Evolutionary conservation across 306 rosid species (phyloP), one percentile per base, ranked within the genome.

Genomic region (Hippophae tibetana): DNA sequence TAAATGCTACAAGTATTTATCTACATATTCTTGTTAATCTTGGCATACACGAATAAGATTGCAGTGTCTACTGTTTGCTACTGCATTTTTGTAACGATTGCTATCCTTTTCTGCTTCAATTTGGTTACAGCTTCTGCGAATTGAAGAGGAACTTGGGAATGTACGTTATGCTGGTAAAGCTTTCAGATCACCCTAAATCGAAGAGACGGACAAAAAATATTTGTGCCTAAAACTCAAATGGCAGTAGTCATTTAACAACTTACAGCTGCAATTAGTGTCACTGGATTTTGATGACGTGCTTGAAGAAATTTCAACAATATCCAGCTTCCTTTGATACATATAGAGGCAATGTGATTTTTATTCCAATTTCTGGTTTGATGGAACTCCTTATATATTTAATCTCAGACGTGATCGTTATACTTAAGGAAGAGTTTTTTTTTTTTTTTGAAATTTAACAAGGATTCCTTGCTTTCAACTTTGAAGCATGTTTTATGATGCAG

Each of bases 161-260:
- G 95, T 93, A 75, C 89, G 83, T n/a, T 93, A 93, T 56, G 99
- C 97, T 1, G 97, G 99, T 7, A 84, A 89, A 72, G 85, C 89
- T 57, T 93, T 93, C 82, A 87, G 95, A 74, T 86, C 97, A 18
- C 95, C 84, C 0, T 86, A 69, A 83, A 74, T 23, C 47, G 54
- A 55, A 53, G 45, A 65, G 26, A 43, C 27, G 48, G 53, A 40
- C 61, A 40, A 27, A 42, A 6, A 13, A 2, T 1, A 49, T 41
- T 10, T 54, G 54, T 11, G 13, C 54, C 43, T 65, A 31, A 31
- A 31, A 31, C 43, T 40, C 26, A 55, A 27, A 49, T 45, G 54
- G 8, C 1, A 44, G 51, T 54, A 14, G 31, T 60, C 23, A 52
- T 60, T 56, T 11, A 42, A 54, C 63, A 14, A 14, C 6, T 52